Evolutionary conservation across 495 filamentous ascomycete species (phyloP), one percentile per base, ranked within the genome.

Genomic region (Pseudevernia furfuracea): DNA sequence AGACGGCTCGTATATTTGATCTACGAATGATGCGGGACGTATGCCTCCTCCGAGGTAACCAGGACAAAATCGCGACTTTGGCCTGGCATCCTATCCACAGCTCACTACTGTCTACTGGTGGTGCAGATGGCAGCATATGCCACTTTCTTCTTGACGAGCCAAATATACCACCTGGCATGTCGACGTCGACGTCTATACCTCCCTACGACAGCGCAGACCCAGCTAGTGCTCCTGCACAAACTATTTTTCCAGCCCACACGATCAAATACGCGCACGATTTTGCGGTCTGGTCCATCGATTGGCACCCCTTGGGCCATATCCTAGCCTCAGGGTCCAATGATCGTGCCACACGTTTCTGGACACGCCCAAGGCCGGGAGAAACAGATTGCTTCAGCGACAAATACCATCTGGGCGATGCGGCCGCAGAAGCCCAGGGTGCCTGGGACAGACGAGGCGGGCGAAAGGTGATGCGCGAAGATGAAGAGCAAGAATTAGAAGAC

Each of bases 261-360:
- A 73, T 96, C 56, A 84, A 87, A 43, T 92, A 87, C 65, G 94
- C 94, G 1, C 94, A 98, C 69, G 90, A 92, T 46, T 92, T 90
- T 68, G 88, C 92, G 14, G 93, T 98, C 63, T 98, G 94, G 94
- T 92, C 91, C 6, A 80, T 98, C 30, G 91, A 96, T 78, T 98
- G 94, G 90, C 94, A 98, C 70, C 94, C 94, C 1, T 79, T 97
- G 0, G 94, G 94, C 28, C 94, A 98, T 70, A 93, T 98, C 65
- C 82, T 98, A 34, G 91, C 92, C n/a, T 96, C 94, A n/a, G 94
- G 94, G 7, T 96, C 93, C 4, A 98, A 98, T 73, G 94, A 98
- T 74, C 88, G 93, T 56, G 90, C 95, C 55, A 97, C 94, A 11
- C 85, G 93, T 41, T 98, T 98, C 78, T 98, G 94, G 94, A 89